Percentiles rank a stretch among this genome's conserved stretches.
These are phyloP conservation scores for Aureobasidium sp. DNA, from an alignment of 2,329 filamentous ascomycete genomes.

Conservation along the genomic window DNA sequence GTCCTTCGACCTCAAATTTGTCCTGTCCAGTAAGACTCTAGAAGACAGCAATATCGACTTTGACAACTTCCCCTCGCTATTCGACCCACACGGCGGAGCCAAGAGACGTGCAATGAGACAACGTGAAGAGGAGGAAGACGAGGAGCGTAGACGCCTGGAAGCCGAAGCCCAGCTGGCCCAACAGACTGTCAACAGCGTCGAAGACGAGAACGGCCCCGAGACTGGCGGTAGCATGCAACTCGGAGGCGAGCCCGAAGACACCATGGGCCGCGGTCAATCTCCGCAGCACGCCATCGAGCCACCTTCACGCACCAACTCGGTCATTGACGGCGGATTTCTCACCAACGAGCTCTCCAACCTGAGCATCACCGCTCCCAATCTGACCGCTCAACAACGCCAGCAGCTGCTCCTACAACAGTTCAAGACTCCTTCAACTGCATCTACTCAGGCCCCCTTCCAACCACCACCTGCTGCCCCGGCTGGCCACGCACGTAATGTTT, in stretches of 20 bases:
- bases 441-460: slow-evolving; percentile 16
- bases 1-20: slow-evolving; percentile 44
- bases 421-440: slow-evolving; percentile 44
- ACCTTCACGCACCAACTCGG: slow-evolving; percentile 52
- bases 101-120: slow-evolving; percentile 67
- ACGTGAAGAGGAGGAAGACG: slow-evolving; percentile 55
- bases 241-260: slow-evolving; percentile 86
- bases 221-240: slow-evolving; percentile 75
- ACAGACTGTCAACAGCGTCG: slow-evolving; percentile 32
- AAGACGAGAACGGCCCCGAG: slow-evolving; percentile 69
- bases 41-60: slow-evolving; percentile 45
- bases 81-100: slow-evolving; percentile 74
- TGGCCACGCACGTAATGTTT: slow-evolving; percentile 76
- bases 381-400: slow-evolving; percentile 75
- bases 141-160: slow-evolving; percentile 49
- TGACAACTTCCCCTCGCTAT: slow-evolving; percentile 64
- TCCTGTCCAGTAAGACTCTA: slow-evolving; percentile 44
- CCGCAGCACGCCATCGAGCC: slow-evolving; percentile 64
- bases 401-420: slow-evolving; percentile 57
- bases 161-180: slow-evolving; percentile 48
- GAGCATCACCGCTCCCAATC: slow-evolving; percentile 55
- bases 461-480: slow-evolving; percentile 19
- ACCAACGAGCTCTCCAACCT: slow-evolving; percentile 34
- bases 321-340: slow-evolving; percentile 29
- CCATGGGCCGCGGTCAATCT: slow-evolving; percentile 49